These are phyloP conservation scores for Quercus mongolica DNA, from an alignment of 306 rosid genomes.

Conservation along the genomic window DNA sequence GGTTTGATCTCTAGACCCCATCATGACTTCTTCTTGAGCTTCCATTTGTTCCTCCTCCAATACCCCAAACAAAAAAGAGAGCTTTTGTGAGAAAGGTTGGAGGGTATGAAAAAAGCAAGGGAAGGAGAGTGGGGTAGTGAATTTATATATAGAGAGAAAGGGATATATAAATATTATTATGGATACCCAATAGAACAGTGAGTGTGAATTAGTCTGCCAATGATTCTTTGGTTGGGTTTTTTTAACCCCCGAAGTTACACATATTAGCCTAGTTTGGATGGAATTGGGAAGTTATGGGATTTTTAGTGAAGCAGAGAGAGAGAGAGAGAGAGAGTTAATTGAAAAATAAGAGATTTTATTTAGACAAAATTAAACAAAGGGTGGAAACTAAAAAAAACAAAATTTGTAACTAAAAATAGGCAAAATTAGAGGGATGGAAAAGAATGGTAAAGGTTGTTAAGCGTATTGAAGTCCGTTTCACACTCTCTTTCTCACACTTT, in stretches of 20 bases:
- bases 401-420: slow-evolving; percentile 50
- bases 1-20: slow-evolving; percentile 47
- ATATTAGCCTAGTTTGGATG: not conserved
- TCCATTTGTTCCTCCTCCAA: slow-evolving; percentile 52
- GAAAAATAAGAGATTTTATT: slow-evolving; percentile 13
- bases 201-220: slow-evolving; percentile 44
- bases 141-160: slow-evolving; percentile 17
- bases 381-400: slow-evolving; percentile 27
- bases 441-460: slow-evolving; percentile 25
- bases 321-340: slow-evolving; percentile 19
- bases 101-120: slow-evolving; percentile 62
- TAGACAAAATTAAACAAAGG: slow-evolving; percentile 7
- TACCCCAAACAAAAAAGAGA: slow-evolving; percentile 17
- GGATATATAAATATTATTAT: slow-evolving; percentile 21
- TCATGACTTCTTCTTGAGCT: slow-evolving; percentile 44
- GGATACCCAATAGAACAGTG: slow-evolving; percentile 64
- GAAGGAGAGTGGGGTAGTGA: slow-evolving; percentile 24
- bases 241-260: too few relatives aligned
- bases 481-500: slow-evolving; percentile 93
- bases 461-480: slow-evolving; percentile 54
- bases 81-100: slow-evolving; percentile 25
- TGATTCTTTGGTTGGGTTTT: not conserved
- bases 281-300: slow-evolving; percentile 20
- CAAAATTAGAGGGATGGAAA: slow-evolving; percentile 48
- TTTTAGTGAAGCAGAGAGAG: slow-evolving; percentile 31